Evolutionary conservation across 495 filamentous ascomycete species (phyloP).

Genomic region (Neurospora sp.): DNA sequence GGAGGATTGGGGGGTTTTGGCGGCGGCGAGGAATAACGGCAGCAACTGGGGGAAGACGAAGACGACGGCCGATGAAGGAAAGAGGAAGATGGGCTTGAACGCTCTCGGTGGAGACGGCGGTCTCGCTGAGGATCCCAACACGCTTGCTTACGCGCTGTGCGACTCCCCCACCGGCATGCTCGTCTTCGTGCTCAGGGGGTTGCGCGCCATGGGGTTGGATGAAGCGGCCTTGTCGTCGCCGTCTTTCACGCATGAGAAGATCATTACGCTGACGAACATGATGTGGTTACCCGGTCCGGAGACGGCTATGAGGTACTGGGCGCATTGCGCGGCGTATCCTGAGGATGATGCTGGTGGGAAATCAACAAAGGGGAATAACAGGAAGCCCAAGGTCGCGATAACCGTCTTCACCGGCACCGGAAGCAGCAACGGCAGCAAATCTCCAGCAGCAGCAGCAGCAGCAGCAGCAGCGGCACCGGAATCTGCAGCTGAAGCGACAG

Average conservation of each 20-base stretch:
- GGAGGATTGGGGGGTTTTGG: slow-evolving; percentile 25
- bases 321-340: slow-evolving; percentile 21
- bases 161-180: slow-evolving; percentile 44
- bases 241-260: slow-evolving; percentile 25
- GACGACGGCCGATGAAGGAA: not conserved
- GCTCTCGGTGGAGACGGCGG: not conserved
- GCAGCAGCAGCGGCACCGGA: not conserved
- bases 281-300: slow-evolving; percentile 44
- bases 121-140: slow-evolving; percentile 34
- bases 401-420: slow-evolving; percentile 33
- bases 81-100: not conserved
- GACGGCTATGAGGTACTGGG: slow-evolving; percentile 35
- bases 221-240: slow-evolving; percentile 7
- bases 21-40: not conserved
- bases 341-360: slow-evolving; percentile 9
- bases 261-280: slow-evolving; percentile 36
- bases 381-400: slow-evolving; percentile 27
- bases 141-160: slow-evolving; percentile 41
- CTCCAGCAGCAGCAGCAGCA: not conserved
- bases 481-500: not conserved
- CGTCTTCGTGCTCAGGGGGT: slow-evolving; percentile 29
- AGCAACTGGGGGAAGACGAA: not conserved
- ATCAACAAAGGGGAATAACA: no score
- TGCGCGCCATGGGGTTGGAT: slow-evolving; percentile 22
- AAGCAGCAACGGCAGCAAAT: slow-evolving; percentile 5